phyloP scores from a whole-genome alignment of 1,284 basidiomycete genomes.

The Austroboletus novae-zelandiae region DNA sequence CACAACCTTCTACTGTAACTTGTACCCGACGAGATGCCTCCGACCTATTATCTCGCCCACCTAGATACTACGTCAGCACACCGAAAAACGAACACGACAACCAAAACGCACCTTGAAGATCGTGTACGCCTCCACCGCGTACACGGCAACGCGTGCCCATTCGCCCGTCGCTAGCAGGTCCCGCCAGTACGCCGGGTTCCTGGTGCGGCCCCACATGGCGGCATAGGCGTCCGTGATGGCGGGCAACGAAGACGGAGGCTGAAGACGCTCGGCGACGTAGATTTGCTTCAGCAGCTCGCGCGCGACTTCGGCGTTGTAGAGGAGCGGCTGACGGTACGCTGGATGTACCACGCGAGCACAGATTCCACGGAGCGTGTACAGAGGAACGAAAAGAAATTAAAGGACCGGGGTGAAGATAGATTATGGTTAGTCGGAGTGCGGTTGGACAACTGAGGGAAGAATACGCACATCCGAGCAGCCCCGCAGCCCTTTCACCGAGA shows the following conservation, averaged over 20 bases:
- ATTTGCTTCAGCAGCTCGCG: constrained; percentile 88
- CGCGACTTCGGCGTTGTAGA: constrained; percentile 83
- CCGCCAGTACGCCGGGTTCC: constrained; percentile 69
- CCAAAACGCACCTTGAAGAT: constrained; percentile 69
- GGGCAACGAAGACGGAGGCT: constrained; percentile 71
- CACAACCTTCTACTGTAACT: constrained; percentile 52
- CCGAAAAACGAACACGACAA: constrained; percentile 29
- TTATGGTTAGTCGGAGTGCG: constrained; percentile 5
- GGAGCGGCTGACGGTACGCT: constrained; percentile 83
- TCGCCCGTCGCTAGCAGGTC: constrained; percentile 71
- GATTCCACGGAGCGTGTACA: background rate
- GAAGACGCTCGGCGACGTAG: constrained; percentile 85
- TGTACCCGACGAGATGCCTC: constrained; percentile 83
- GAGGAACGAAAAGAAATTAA: background rate
- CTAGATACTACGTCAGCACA: constrained; percentile 34
- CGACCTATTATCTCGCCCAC: constrained; percentile 91
- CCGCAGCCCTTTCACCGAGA: constrained; percentile 56
- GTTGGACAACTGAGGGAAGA: background rate
- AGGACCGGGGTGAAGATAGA: background rate
- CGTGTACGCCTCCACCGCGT: constrained; percentile 86
- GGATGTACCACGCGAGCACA: constrained; percentile 1
- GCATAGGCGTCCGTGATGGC: constrained; percentile 71
- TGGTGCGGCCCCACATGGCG: constrained; percentile 68
- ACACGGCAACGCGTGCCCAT: constrained; percentile 77
- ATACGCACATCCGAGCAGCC: constrained; percentile 64